A percentile compares a stretch with the other conserved stretches of the same genome.
phyloP scores from a whole-genome alignment of 371 early-diverging fungal species.

The Batkoa obscura region DNA sequence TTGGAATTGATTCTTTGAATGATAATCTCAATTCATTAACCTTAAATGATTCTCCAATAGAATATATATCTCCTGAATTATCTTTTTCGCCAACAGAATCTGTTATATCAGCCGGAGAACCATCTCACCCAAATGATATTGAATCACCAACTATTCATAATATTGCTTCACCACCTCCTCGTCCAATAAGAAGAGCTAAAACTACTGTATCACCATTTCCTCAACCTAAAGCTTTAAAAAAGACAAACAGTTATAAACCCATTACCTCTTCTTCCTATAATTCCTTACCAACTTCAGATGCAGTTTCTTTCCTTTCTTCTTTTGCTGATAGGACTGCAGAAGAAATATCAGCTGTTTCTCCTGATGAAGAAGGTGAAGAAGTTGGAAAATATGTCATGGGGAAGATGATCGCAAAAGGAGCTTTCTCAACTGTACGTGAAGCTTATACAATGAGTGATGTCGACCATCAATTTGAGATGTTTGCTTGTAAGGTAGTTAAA shows the following conservation, averaged over 20 bases:
- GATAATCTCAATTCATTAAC: too few relatives aligned
- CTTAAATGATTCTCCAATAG: too few relatives aligned
- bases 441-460: slow-evolving; percentile 19
- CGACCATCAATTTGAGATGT: slow-evolving; percentile 34
- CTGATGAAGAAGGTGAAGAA: slow-evolving; percentile 33
- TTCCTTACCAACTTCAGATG: slow-evolving; percentile 28
- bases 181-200: too few relatives aligned
- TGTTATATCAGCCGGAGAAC: neutral
- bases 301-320: slow-evolving; percentile 33
- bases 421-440: slow-evolving; percentile 42
- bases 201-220: too few relatives aligned
- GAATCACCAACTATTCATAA: too few relatives aligned
- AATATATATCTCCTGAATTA: neutral
- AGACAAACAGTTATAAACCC: neutral
- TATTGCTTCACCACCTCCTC: too few relatives aligned
- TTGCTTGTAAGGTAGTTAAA: slow-evolving; percentile 26
- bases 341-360: slow-evolving; percentile 5
- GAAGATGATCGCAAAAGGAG: slow-evolving; percentile 36
- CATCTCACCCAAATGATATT: too few relatives aligned
- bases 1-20: too few relatives aligned
- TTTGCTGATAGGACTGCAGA: slow-evolving; percentile 18
- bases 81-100: slow-evolving; percentile 2
- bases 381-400: slow-evolving; percentile 40
- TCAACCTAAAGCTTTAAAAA: too few relatives aligned
- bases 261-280: slow-evolving; percentile 22